phyloP scores from a whole-genome alignment of 345 rosid genomes.

The Eucalyptus sp. region DNA sequence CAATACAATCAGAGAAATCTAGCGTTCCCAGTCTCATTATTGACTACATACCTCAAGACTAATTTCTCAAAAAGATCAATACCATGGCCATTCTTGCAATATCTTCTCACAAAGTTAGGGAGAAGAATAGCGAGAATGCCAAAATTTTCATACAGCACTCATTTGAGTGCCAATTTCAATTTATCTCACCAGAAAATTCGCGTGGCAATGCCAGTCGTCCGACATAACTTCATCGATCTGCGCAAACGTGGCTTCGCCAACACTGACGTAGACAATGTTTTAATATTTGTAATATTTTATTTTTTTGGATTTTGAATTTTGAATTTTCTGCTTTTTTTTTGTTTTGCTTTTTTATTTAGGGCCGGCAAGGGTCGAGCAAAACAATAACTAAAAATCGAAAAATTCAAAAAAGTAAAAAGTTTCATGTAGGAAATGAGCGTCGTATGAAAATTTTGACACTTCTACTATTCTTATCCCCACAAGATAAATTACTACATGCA shows the following conservation, averaged over 20 bases:
- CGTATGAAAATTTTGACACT: rapidly evolving
- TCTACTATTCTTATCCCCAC: too few relatives aligned
- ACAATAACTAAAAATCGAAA: too few relatives aligned
- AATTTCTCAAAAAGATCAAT: background rate
- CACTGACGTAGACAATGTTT: rapidly evolving
- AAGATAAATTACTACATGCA: background rate
- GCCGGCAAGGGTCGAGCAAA: rapidly evolving
- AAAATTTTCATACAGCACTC: too few relatives aligned
- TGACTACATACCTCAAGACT: background rate
- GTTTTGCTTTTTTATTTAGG: rapidly evolving
- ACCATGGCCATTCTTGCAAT: background rate
- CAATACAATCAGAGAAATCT: background rate
- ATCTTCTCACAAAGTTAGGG: background rate
- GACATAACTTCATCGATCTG: too few relatives aligned
- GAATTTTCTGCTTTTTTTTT: rapidly evolving
- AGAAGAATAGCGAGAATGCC: too few relatives aligned
- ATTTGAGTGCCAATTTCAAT: too few relatives aligned
- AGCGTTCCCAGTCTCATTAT: background rate
- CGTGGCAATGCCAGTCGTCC: rapidly evolving
- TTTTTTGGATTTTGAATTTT: too few relatives aligned
- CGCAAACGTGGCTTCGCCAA: rapidly evolving
- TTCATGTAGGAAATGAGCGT: rapidly evolving
- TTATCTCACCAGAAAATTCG: too few relatives aligned
- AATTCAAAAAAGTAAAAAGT: too few relatives aligned
- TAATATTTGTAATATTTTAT: too few relatives aligned